These are phyloP conservation scores for Saposhnikovia divaricata DNA, from an alignment of 129 eudicot species.

Conservation along the genomic window DNA sequence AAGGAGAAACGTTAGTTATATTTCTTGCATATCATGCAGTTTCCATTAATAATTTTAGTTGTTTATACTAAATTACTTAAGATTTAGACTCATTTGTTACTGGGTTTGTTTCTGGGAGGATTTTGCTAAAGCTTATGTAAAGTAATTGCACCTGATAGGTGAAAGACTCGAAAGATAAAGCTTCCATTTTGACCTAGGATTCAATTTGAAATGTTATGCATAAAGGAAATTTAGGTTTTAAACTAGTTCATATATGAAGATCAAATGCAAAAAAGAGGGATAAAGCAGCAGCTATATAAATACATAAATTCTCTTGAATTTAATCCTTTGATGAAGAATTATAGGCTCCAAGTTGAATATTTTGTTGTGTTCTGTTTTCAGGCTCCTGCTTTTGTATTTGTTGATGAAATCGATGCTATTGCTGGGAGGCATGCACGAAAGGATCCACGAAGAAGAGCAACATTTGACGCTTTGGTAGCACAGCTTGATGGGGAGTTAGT, in stretches of 20 bases:
- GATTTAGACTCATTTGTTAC: not conserved
- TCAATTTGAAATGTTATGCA: not conserved
- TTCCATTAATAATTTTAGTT: not conserved
- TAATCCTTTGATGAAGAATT: not conserved
- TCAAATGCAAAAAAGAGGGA: not conserved
- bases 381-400: slow-evolving; percentile 96
- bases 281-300: not conserved
- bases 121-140: not conserved
- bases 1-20: slow-evolving; percentile 60
- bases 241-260: not conserved
- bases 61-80: slow-evolving; percentile 7
- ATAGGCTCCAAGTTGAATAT: not conserved
- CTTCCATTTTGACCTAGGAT: not conserved
- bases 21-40: not conserved
- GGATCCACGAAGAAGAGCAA: slow-evolving; percentile 76
- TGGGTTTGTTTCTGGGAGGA: not conserved
- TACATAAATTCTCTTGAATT: too few species aligned
- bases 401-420: slow-evolving; percentile 94
- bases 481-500: slow-evolving; percentile 98
- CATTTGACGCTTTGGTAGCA: slow-evolving; percentile 73
- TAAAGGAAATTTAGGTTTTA: not conserved
- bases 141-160: not conserved
- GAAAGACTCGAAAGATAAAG: not conserved
- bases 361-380: slow-evolving; percentile 17
- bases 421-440: slow-evolving; percentile 86